These are phyloP conservation scores for Dendrobium chrysotoxum DNA, from an alignment of 106 monocot species.

Conservation along the genomic window DNA sequence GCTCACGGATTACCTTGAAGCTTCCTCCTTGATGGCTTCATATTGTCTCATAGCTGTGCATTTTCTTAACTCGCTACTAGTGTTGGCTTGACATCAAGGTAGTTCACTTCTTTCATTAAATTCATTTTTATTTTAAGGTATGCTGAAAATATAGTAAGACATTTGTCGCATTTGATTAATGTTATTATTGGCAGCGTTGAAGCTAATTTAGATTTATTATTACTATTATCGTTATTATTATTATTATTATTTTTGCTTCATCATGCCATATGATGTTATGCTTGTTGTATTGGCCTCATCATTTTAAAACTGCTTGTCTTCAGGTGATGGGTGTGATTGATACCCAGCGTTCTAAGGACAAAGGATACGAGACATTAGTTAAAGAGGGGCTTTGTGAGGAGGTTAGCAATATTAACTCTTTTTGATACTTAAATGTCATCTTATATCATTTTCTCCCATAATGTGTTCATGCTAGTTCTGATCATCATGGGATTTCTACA, in stretches of 20 bases:
- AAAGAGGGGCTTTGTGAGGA: conserved; percentile 94
- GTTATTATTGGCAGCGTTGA: background rate
- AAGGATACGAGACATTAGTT: conserved; percentile 91
- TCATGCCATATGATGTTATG: background rate
- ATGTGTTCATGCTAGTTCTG: background rate
- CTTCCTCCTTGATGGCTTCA: background rate
- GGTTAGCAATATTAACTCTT: conserved; percentile 27
- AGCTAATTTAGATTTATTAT: background rate
- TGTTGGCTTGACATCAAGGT: background rate
- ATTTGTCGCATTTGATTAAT: background rate
- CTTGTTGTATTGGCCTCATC: background rate
- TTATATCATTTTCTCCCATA: background rate
- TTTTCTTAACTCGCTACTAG: background rate
- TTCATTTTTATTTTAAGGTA: background rate
- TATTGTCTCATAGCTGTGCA: background rate
- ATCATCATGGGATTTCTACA: background rate
- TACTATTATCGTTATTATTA: background rate
- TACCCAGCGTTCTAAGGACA: conserved; percentile 67
- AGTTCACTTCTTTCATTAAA: background rate
- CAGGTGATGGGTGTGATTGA: conserved; percentile 88
- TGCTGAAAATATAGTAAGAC: background rate
- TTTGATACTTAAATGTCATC: background rate
- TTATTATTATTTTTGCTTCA: background rate
- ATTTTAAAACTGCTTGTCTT: conserved; percentile 4
- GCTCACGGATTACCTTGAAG: background rate